Conservation (phyloP, 148 eudicot genomes). For the Chenopodium quinoa region DNA sequence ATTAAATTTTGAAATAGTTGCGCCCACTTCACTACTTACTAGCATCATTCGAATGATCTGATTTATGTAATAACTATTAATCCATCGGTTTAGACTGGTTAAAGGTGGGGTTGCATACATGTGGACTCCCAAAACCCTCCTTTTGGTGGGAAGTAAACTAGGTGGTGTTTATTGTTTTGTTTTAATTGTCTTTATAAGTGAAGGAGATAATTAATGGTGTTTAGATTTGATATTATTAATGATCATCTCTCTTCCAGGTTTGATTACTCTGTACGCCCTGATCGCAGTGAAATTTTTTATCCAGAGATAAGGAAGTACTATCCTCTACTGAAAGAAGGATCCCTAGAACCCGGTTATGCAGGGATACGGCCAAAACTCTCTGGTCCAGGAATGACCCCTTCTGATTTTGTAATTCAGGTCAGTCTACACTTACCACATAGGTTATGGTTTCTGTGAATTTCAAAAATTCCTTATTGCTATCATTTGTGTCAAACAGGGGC, state of each 20-base stretch:
- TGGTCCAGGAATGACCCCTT: constrained; percentile 59
- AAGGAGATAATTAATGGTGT: background rate
- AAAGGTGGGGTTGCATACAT: background rate
- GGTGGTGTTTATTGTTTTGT: background rate
- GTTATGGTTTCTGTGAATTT: background rate
- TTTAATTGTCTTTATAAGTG: background rate
- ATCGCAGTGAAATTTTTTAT: constrained; percentile 58
- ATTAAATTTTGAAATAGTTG: background rate
- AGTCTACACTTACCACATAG: constrained; percentile 1
- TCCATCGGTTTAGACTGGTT: background rate
- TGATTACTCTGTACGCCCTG: constrained; percentile 62
- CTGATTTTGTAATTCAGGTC: constrained; percentile 86
- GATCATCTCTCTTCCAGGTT: constrained; percentile 46
- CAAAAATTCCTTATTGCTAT: background rate
- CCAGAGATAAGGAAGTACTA: constrained; percentile 80
- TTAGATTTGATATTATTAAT: background rate
- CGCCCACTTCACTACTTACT: background rate
- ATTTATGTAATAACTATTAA: background rate
- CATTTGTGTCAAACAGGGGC: constrained; percentile 44
- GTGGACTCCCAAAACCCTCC: background rate
- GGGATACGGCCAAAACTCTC: constrained; percentile 87
- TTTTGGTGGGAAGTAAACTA: background rate
- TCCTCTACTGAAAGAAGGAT: constrained; percentile 68
- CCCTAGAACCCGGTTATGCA: constrained; percentile 79
- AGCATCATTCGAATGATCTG: background rate